Evolutionary conservation across 768 basidiomycete genomes (phyloP).

Genomic region (Boletus bicolor): DNA sequence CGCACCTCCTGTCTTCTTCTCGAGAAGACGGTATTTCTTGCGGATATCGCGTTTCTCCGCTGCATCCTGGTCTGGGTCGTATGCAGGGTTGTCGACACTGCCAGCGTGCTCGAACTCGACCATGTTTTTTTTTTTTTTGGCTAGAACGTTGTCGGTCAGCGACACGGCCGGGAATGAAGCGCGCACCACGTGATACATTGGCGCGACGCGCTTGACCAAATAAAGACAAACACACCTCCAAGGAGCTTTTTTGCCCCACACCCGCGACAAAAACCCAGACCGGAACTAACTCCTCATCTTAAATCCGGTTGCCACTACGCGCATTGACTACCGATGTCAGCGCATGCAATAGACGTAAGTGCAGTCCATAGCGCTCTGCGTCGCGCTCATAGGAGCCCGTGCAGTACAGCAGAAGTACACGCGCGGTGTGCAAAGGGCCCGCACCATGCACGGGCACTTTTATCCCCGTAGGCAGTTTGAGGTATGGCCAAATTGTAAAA

Average conservation of each 20-base stretch:
- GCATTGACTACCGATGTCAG: constrained; percentile 8
- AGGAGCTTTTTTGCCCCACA: neutral
- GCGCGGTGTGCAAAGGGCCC: constrained; percentile 67
- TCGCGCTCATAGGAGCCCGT: constrained; percentile 9
- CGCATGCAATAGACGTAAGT: constrained; percentile 34
- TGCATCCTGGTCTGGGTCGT: constrained; percentile 84
- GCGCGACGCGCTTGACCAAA: constrained; percentile 27
- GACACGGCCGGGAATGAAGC: neutral
- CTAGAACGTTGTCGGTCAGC: neutral
- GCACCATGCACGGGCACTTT: constrained; percentile 52
- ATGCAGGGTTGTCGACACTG: constrained; percentile 40
- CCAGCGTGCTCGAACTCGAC: constrained; percentile 7
- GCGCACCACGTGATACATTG: constrained; percentile 16
- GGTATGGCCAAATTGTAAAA: constrained; percentile 56
- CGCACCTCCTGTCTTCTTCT: constrained; percentile 62
- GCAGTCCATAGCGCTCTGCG: too few relatives aligned
- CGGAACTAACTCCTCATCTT: neutral
- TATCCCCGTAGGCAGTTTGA: constrained; percentile 54
- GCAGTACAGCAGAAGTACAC: constrained; percentile 70
- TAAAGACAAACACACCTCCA: constrained; percentile 14
- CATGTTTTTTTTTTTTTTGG: constrained; percentile 13
- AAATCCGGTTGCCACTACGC: neutral
- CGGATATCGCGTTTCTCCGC: constrained; percentile 74
- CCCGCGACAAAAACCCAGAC: neutral
- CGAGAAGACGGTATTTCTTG: constrained; percentile 67